These are phyloP conservation scores for Pichia sp. DNA, from an alignment of 1,139 yeast genomes.

Conservation along the genomic window DNA sequence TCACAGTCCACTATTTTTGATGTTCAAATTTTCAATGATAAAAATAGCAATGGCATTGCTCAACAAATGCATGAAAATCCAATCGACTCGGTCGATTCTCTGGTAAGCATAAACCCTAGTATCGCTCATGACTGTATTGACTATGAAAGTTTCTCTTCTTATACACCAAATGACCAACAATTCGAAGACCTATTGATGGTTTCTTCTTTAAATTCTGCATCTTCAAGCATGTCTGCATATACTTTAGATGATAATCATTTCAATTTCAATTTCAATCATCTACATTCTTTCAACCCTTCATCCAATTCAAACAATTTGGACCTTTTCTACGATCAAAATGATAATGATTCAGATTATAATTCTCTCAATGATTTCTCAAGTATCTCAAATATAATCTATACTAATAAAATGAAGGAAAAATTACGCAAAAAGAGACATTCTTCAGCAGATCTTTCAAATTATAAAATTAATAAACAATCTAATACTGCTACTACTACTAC, in stretches of 20 bases:
- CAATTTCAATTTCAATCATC: background rate
- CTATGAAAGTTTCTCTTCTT: background rate
- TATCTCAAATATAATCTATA: slow-evolving; percentile 12
- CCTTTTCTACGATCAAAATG: background rate
- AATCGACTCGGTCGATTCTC: background rate
- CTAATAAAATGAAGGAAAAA: slow-evolving; percentile 12
- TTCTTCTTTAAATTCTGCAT: background rate
- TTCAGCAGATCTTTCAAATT: slow-evolving; percentile 2
- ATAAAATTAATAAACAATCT: background rate
- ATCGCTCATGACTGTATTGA: background rate
- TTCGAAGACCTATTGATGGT: background rate
- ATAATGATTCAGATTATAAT: slow-evolving; percentile 2
- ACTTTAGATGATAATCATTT: no score
- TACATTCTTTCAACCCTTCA: background rate
- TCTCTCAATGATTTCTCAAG: slow-evolving; percentile 10
- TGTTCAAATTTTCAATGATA: background rate
- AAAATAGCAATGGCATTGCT: background rate
- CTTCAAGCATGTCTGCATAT: background rate
- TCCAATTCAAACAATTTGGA: background rate
- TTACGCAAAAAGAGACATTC: slow-evolving; percentile 10
- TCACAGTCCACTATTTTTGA: background rate
- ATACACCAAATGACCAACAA: background rate
- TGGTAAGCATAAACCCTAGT: no score
- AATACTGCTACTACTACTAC: background rate
- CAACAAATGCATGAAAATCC: no score